Evolutionary conservation across 345 rosid genomes (phyloP), one percentile per base, ranked within the genome.

Genomic region (Excoecaria agallocha): DNA sequence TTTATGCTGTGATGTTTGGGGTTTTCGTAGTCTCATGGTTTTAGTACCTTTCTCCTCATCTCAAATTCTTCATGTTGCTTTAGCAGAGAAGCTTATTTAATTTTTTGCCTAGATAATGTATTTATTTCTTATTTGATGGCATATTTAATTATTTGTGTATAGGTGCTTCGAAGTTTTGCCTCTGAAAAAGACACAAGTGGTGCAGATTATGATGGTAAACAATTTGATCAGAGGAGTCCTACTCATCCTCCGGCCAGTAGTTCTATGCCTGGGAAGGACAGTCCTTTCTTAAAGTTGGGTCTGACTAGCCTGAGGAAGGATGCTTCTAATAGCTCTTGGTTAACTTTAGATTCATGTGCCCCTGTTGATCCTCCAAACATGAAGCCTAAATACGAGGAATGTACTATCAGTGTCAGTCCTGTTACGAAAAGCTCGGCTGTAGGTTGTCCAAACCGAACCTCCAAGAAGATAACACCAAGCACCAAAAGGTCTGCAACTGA

Each of bases 341-440:
- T 92, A 82, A 94, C 90, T 81, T 86, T 92, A 79, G 91, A 90
- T 83, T 81, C 90, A 13, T 80, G 82, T 78, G 82, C 83, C 49
- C 68, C 84, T 20, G 73, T 56, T 70, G 81, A 57, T 45, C 73
- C 76, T 73, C 69, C 79, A 56, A 65, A 64, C 51, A 64, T 52
- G 52, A 87, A 83, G 80, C 66, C 82, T 50, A 81, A 71, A 77
- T 78, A 77, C 72, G 67, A 62, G 69, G 85, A 70, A 56, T 79
- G 75, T 74, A 73, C 63, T 59, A 45, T 69, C 3, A 71, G 45
- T 43, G 82, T 72, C 69, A 75, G 60, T 71, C 59, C 76, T 54
- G 66, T 69, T 45, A 67, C 76, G 46, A 82, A 73, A 71, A 79
- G 69, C 51, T 25, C 61, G 56, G 62, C 81, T 50, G 74, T 84